These are phyloP conservation scores for Chytriomyces sp. DNA, from an alignment of 192 early-diverging fungal species.

Conservation along the genomic window DNA sequence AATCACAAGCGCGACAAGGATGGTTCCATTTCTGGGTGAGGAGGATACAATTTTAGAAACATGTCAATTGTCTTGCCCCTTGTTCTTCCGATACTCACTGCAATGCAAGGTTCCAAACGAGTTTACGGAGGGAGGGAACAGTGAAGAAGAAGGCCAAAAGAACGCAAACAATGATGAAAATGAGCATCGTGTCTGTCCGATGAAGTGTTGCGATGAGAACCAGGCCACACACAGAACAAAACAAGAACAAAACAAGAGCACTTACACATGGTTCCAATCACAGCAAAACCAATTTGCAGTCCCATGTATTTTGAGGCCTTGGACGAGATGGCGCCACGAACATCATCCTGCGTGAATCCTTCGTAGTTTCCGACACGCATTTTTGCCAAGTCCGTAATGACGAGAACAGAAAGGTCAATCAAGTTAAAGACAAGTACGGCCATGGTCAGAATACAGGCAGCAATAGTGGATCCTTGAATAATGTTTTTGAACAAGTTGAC, in stretches of 20 bases:
- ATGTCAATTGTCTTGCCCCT: neutral
- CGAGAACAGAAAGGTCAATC: neutral
- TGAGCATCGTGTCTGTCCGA: no score
- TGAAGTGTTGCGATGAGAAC: no score
- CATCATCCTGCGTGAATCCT: neutral
- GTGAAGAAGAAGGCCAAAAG: no score
- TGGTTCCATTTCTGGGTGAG: constrained; percentile 11
- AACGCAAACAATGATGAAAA: no score
- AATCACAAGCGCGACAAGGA: constrained; percentile 7
- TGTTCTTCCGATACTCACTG: neutral
- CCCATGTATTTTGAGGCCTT: constrained; percentile 1
- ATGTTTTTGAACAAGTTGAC: constrained; percentile 6
- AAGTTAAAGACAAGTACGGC: constrained; percentile 10
- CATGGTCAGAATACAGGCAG: neutral
- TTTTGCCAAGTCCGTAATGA: constrained; percentile 2
- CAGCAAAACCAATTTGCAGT: constrained; percentile 6
- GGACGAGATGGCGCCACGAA: neutral
- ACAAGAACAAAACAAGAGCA: neutral
- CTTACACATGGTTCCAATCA: constrained; percentile 18
- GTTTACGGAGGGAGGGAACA: neutral
- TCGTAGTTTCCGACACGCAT: constrained; percentile 13
- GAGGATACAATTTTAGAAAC: neutral
- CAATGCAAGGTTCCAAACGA: neutral
- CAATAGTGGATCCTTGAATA: constrained; percentile 3
- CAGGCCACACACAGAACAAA: no score